Base-by-base conservation (phyloP, 345 rosid species). In the Aquilaria sinensis region DNA sequence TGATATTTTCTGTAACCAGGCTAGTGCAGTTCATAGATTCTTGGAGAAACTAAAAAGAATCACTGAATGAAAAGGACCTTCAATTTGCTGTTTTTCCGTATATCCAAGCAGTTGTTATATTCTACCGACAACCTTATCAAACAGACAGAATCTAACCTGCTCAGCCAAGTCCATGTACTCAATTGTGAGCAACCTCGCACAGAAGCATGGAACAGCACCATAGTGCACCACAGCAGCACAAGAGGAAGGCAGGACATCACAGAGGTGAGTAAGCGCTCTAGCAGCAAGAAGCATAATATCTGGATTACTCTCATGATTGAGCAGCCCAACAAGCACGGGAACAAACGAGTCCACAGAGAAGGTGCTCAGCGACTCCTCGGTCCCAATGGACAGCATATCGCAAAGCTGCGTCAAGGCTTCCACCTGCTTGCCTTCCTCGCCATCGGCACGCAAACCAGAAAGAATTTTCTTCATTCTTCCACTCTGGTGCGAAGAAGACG, bases 91-190 rank as follows among this genome's bases (percentile, higher is more conserved):
- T 37, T 37, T 37, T 37, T 37, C 23, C 7, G 43, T 37, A 37
- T 51, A 41, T 50, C 14, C 14, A 11, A 72, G 16, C 10, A 31
- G 51, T 15, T 1, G 0, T 30, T 12, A 50, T 56, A 30, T 41
- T 34, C 56, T n/a, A 58, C 50, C 11, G 2, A 15, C 15, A 49
- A 48, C 15, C 31, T 37, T 30, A 16, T 11, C 31, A 32, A 47
- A 32, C n/a, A 32, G 48, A 34, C 10, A 12, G 37, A 53, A 70
- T 60, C 74, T 5, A 67, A 95, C 98, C 97, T 95, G 99, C 74
- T 95, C 99, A 58, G 99, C 99, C 70, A 95, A 80, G 77, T 95
- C 99, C 99, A 95, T 95, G 63, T 95, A 95, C 79, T 91, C 99
- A 32, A 95, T 95, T 10, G 99, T 89, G 14, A 95, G 84, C 81